These are phyloP conservation scores for Leishmania turanica DNA, from an alignment of 208 protist species.

Conservation along the genomic window DNA sequence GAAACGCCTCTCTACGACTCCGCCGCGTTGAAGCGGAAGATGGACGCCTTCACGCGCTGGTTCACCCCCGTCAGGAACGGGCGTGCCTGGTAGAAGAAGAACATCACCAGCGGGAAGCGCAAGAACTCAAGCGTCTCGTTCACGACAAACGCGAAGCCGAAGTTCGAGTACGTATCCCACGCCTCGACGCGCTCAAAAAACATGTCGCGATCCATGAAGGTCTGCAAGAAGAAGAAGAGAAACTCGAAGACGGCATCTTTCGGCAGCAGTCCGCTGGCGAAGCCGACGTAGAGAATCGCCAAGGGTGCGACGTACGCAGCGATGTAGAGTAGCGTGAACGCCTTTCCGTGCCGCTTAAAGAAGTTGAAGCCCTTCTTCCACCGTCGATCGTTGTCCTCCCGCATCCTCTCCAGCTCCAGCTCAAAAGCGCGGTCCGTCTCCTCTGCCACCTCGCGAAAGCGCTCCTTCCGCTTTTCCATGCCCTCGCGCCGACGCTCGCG, in stretches of 20 bases:
- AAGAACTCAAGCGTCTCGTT: slow-evolving; percentile 84
- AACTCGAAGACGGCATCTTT: slow-evolving; percentile 83
- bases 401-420: slow-evolving; percentile 75
- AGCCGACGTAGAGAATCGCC: slow-evolving; percentile 69
- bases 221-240: slow-evolving; percentile 60
- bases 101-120: slow-evolving; percentile 78
- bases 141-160: slow-evolving; percentile 91
- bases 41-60: slow-evolving; percentile 57
- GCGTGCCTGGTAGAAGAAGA: slow-evolving; percentile 71
- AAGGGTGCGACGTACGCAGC: slow-evolving; percentile 58
- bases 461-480: slow-evolving; percentile 17
- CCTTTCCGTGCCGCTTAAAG: slow-evolving; percentile 82
- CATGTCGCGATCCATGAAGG: slow-evolving; percentile 66
- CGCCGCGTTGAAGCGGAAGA: slow-evolving; percentile 59
- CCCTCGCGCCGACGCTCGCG: slow-evolving; percentile 35
- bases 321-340: slow-evolving; percentile 70
- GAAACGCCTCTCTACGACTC: slow-evolving; percentile 45
- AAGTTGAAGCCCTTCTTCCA: slow-evolving; percentile 70
- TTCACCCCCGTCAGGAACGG: slow-evolving; percentile 64
- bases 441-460: slow-evolving; percentile 34
- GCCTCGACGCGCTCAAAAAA: slow-evolving; percentile 80
- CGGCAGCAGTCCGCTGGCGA: slow-evolving; percentile 60
- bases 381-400: slow-evolving; percentile 56
- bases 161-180: slow-evolving; percentile 84
- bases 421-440: slow-evolving; percentile 68